A percentile compares a stretch with the other conserved stretches of the same genome.
Evolutionary conservation across 352 stramenopile genomes (phyloP).

Genomic region (Phytophthora lateralis): DNA sequence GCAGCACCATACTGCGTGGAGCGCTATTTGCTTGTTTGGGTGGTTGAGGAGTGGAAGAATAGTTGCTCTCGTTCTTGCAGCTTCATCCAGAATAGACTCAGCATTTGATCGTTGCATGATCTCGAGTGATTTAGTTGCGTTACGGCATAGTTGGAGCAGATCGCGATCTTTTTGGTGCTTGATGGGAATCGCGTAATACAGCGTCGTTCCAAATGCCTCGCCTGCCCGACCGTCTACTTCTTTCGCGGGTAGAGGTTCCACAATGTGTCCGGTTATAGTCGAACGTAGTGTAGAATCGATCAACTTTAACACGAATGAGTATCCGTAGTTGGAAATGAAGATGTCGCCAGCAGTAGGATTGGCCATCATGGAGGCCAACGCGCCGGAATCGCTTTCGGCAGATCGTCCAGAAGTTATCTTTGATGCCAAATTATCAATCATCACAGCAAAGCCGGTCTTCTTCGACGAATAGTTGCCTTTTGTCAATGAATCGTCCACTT

Average conservation of each 20-base stretch:
- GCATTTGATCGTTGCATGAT: constrained; percentile 9
- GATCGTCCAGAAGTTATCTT: constrained; percentile 15
- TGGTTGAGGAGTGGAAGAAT: constrained; percentile 26
- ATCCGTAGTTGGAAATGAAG: constrained; percentile 25
- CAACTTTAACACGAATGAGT: constrained; percentile 25
- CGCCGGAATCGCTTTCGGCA: constrained; percentile 21
- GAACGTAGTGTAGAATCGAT: constrained; percentile 17
- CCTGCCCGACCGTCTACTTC: not conserved
- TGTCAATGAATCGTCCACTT: constrained; percentile 21
- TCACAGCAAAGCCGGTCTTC: constrained; percentile 21
- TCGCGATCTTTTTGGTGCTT: constrained; percentile 11
- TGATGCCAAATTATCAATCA: constrained; percentile 21
- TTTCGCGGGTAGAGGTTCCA: not conserved
- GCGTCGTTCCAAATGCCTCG: constrained; percentile 14
- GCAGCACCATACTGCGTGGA: constrained; percentile 17
- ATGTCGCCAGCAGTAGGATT: constrained; percentile 7
- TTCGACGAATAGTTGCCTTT: constrained; percentile 10
- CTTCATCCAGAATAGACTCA: constrained; percentile 27
- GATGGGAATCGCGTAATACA: constrained; percentile 20
- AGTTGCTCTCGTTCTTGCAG: constrained; percentile 20
- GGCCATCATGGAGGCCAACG: constrained; percentile 19
- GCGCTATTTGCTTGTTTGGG: constrained; percentile 24
- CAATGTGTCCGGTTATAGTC: not conserved
- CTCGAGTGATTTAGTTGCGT: constrained; percentile 16
- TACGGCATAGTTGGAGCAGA: constrained; percentile 21